Percentiles rank a stretch among this genome's conserved stretches.
Evolutionary conservation across 1,284 basidiomycete species (phyloP).

Genomic region (Inonotus hispidus): DNA sequence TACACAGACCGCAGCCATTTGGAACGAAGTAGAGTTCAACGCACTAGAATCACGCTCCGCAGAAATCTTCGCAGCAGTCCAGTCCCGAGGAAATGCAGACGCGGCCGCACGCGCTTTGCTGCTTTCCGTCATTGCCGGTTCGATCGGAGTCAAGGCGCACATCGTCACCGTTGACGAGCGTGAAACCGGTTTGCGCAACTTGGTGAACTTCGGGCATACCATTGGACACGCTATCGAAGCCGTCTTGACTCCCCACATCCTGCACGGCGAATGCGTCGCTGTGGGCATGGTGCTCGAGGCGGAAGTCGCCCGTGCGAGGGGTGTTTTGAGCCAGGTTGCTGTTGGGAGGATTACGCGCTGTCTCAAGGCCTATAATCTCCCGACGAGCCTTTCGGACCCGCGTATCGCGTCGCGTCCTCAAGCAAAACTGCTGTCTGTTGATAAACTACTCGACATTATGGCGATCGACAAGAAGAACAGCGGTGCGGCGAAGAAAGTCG

Average conservation of each 20-base stretch:
- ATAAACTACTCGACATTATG: conserved; percentile 88
- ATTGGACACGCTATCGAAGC: conserved; percentile 97
- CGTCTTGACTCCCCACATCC: conserved; percentile 82
- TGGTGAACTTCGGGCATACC: conserved; percentile 96
- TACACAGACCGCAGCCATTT: conserved; percentile 87
- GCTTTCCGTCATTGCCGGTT: conserved; percentile 80
- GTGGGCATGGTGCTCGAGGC: conserved; percentile 94
- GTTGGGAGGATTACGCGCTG: conserved; percentile 83
- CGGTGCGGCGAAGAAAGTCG: conserved; percentile 88
- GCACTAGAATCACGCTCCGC: conserved; percentile 79
- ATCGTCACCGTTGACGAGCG: conserved; percentile 95
- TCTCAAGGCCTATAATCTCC: conserved; percentile 84
- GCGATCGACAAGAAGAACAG: conserved; percentile 98
- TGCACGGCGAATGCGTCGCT: conserved; percentile 92
- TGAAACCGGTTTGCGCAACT: conserved; percentile 91
- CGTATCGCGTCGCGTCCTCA: conserved; percentile 68
- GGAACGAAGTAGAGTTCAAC: conserved; percentile 85
- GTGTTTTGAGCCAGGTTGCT: conserved; percentile 81
- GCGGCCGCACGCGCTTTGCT: conserved; percentile 72
- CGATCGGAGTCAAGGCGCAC: conserved; percentile 88
- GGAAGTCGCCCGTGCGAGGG: conserved; percentile 84
- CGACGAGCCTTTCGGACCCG: conserved; percentile 74
- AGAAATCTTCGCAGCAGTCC: conserved; percentile 81
- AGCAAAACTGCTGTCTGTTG: conserved; percentile 69
- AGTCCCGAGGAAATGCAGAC: conserved; percentile 57